These are phyloP conservation scores for Talaromyces adpressus DNA, from an alignment of 495 filamentous ascomycete species.

Conservation along the genomic window DNA sequence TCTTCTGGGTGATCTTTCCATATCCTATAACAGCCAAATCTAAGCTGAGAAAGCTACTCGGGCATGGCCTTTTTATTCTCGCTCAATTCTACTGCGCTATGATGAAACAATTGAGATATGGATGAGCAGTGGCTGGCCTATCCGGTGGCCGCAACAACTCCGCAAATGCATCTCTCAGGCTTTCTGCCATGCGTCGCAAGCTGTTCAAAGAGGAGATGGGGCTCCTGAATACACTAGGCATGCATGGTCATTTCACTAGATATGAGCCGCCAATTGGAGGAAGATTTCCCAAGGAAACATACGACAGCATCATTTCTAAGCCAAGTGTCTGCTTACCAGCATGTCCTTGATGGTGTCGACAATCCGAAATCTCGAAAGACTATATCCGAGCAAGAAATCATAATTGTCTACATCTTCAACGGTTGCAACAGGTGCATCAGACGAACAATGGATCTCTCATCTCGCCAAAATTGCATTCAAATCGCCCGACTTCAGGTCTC, in stretches of 20 bases:
- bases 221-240: too few relatives aligned
- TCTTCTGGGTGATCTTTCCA: too few relatives aligned
- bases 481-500: conserved; percentile 47
- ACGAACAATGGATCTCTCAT: conserved; percentile 18
- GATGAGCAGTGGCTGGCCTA: too few relatives aligned
- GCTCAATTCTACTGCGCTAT: too few relatives aligned
- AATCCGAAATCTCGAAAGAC: conserved; percentile 20
- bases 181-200: too few relatives aligned
- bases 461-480: conserved; percentile 25
- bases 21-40: too few relatives aligned
- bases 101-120: too few relatives aligned
- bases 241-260: neutral
- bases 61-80: too few relatives aligned
- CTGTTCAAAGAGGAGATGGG: too few relatives aligned
- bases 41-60: too few relatives aligned
- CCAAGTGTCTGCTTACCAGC: conserved; percentile 50
- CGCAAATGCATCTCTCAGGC: too few relatives aligned
- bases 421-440: conserved; percentile 2
- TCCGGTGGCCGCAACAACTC: too few relatives aligned
- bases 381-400: conserved; percentile 9
- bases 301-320: conserved; percentile 27
- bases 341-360: conserved; percentile 58
- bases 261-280: conserved; percentile 32
- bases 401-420: conserved; percentile 1
- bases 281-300: conserved; percentile 26